Evolutionary conservation across 2,329 filamentous ascomycete genomes (phyloP).

Genomic region (Pseudopyrenochaeta lycopersici): DNA sequence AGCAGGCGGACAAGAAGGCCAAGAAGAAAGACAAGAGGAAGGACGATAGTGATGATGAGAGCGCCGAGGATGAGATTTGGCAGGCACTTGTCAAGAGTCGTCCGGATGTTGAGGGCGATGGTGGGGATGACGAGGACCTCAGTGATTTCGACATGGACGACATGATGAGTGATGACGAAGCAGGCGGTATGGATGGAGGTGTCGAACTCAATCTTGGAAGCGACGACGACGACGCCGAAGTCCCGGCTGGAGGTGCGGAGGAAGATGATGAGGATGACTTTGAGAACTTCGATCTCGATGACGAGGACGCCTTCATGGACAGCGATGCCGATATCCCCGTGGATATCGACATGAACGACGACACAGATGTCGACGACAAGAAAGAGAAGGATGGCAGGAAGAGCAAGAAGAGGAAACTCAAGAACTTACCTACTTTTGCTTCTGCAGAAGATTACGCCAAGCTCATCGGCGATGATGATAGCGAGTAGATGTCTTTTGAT

Average conservation of each 20-base stretch:
- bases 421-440: constrained; percentile 90
- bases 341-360: constrained; percentile 54
- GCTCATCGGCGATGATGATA: constrained; percentile 73
- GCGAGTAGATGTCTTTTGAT: constrained; percentile 27
- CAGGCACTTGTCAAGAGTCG: constrained; percentile 84
- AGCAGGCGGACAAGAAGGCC: constrained; percentile 65
- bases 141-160: constrained; percentile 61
- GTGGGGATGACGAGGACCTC: constrained; percentile 66
- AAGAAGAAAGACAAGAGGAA: constrained; percentile 59
- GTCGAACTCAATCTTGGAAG: constrained; percentile 58
- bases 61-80: constrained; percentile 85
- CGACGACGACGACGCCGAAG: constrained; percentile 59
- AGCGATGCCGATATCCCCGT: constrained; percentile 65
- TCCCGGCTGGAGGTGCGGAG: constrained; percentile 49
- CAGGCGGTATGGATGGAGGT: constrained; percentile 52
- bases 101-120: constrained; percentile 77
- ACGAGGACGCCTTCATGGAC: constrained; percentile 64
- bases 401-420: constrained; percentile 83
- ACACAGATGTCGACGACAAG: constrained; percentile 50
- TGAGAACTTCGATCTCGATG: constrained; percentile 56
- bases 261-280: constrained; percentile 47
- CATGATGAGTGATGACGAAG: constrained; percentile 56
- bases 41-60: constrained; percentile 58
- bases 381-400: constrained; percentile 55
- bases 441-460: constrained; percentile 93